Base-by-base conservation (phyloP, 2,329 filamentous ascomycete genomes). In the Neofusicoccum umdonicola region DNA sequence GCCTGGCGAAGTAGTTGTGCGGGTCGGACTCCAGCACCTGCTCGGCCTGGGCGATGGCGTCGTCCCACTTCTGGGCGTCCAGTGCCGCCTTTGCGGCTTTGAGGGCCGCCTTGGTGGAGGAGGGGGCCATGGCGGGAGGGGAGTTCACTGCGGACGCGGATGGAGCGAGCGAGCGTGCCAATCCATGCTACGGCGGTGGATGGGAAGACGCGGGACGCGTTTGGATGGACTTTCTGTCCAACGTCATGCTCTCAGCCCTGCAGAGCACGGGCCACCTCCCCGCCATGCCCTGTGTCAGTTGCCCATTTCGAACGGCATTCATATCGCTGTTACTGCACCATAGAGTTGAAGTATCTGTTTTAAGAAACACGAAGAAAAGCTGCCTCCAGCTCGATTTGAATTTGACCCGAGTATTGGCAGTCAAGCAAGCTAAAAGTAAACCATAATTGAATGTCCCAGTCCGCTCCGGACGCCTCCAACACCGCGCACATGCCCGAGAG, bases 1-100 rank as follows among this genome's bases (percentile, higher is more conserved):
- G 84, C 68, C 91, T 92, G 85, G 88, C 93, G 76, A 94, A 92
- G 77, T 96, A 95, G 76, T 90, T 96, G 67, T 88, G 85, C 1
- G 88, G 80, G 67, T 97, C 93, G 68, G 85, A 85, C 62, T 88
- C 82, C 54, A 97, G 80, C 42, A 96, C 82, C 34, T 85, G 84
- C 66, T 87, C 83, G 4, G 91, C 88, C 74, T 92, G 87, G 35
- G 85, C 80, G 58, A 89, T 83, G 48, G 90, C 92, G 72, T 90
- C 88, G 66, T 90, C 89, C 81, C 89, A 97, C 72, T 95, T 90
- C 71, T 91, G 86, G 66, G 88, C 85, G 73, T 92, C 90, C 69
- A 97, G 84, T 52, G 90, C 88, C 68, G 90, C 85, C 73, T 90
- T 91, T 68, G 95, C 90, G 69, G 89, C 87, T 80, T 96, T 97